Conservation (phyloP, 257 asterid genomes). For the Przewalskia tangutica region DNA sequence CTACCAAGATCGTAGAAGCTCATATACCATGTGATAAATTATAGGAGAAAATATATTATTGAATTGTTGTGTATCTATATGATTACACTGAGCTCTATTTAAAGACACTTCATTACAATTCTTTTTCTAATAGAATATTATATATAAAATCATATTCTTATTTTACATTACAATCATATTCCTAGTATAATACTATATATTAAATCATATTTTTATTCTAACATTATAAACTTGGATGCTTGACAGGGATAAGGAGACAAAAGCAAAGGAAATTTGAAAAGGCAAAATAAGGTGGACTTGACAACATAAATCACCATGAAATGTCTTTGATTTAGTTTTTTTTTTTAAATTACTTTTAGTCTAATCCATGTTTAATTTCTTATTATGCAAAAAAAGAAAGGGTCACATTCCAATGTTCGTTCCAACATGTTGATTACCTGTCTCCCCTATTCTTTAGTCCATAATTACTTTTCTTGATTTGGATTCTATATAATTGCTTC, state of each 20-base stretch:
- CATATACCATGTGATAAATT: too few species aligned
- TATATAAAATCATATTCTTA: too few species aligned
- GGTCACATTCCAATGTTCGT: background rate
- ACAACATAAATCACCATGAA: background rate
- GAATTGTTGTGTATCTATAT: too few species aligned
- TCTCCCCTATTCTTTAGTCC: background rate
- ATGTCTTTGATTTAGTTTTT: background rate
- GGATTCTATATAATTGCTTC: background rate
- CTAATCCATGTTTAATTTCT: background rate
- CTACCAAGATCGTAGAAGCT: too few species aligned
- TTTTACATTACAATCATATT: too few species aligned
- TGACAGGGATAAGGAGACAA: slow-evolving; percentile 5
- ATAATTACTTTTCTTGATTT: background rate
- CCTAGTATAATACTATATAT: too few species aligned
- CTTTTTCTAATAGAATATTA: too few species aligned
- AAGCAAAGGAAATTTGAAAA: slow-evolving; percentile 3
- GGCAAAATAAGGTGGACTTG: slow-evolving; percentile 5
- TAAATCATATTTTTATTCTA: too few species aligned
- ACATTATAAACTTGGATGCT: background rate
- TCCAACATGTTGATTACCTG: background rate
- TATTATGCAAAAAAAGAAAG: background rate
- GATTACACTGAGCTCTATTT: too few species aligned
- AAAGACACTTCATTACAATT: too few species aligned
- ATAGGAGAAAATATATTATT: too few species aligned
- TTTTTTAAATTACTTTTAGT: background rate